Evolutionary conservation across 495 filamentous ascomycete species (phyloP), one percentile per base, ranked within the genome.

Genomic region (Filosporella fistucella): DNA sequence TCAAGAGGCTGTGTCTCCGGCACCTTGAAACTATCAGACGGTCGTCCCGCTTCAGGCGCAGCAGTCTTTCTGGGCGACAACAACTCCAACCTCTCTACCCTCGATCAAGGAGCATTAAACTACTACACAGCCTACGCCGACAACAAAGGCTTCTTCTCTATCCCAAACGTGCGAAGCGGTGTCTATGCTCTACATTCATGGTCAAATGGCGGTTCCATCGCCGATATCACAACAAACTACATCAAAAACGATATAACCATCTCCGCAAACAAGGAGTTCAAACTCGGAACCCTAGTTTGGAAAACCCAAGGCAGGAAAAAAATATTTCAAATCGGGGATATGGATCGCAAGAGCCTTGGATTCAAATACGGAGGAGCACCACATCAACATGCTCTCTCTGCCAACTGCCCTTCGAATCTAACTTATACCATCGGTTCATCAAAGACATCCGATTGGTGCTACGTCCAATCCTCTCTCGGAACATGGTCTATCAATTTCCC

Each of bases 11-110:
- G 57, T 18, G 51, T 70, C 26, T 53, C 47, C 3, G 68, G 68
- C 14, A 52, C 42, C 8, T 50, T 71, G 4, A 42, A 57, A 4
- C 56, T 71, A 16, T 63, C 57, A 32, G 67, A 67, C 41, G 68
- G 68, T 5, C 57, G 66, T 22, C 57, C 68, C n/a, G 65, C 68
- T 8, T 47, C 60, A 0, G 58, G 65, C 0, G 65, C 68, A 7
- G 58, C 63, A 8, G 60, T 70, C 8, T 65, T 69, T 45, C 56
- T 71, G 23, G 68, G 68, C 3, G 68, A 70, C 29, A 66, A 63
- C 38, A 34, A 64, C 9, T 52, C 62, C 1, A 61, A 57, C 25
- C 45, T 56, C 26, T 57, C 61, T 10, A 50, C 64, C 6, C 46
- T 69, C 7, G 62, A 66, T 14, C 57, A 63, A 49, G 68, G 68